Base-by-base conservation (phyloP, 805 yeast genomes). In the Jamesozyma jinghongensis region DNA sequence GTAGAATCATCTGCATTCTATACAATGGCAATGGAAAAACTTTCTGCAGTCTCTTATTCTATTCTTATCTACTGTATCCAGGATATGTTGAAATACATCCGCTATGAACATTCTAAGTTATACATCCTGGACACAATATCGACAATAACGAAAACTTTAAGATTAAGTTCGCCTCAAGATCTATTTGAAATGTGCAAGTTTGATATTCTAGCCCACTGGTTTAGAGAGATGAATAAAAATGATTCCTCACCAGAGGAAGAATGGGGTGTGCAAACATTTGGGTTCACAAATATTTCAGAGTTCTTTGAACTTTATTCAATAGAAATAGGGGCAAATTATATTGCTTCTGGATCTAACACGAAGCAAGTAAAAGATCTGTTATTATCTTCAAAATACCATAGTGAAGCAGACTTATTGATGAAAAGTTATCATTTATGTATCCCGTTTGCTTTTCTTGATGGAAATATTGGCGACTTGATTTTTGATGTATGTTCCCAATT, bases 1-100 rank as follows among this genome's bases (percentile, higher is more conserved):
- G 37, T 56, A 14, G 67, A 62, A 44, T 12, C 35, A 2, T 52
- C 64, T 1, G 58, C 63, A 1, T 45, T 57, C 3, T 54, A 52
- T 29, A 31, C 56, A 2, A 22, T 52, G 4, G 33, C 54, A 10
- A 33, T 62, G 41, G 26, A 36, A 13, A 40, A 43, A 5, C 22
- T 65, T 2, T 41, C 59, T 7, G 13, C 25, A 1, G 38, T 39
- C 16, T 55, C 53, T 13, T 62, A 52, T 42, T 53, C 53, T 11
- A 46, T 36, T 17, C 40, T 51, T 19, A 41, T 59, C 10, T 14
- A 36, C 25, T 40, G 50, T 3, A 19, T 58, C 1, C 26, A 45
- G 10, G 50, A 48, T 19, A 33, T 53, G 40, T 34, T 56, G 20
- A 17, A 27, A 7, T 36, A 38, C 32, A 34, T 45, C 1, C 7